phyloP scores from a whole-genome alignment of 768 basidiomycete species.

The Boletus eberwhitei region DNA sequence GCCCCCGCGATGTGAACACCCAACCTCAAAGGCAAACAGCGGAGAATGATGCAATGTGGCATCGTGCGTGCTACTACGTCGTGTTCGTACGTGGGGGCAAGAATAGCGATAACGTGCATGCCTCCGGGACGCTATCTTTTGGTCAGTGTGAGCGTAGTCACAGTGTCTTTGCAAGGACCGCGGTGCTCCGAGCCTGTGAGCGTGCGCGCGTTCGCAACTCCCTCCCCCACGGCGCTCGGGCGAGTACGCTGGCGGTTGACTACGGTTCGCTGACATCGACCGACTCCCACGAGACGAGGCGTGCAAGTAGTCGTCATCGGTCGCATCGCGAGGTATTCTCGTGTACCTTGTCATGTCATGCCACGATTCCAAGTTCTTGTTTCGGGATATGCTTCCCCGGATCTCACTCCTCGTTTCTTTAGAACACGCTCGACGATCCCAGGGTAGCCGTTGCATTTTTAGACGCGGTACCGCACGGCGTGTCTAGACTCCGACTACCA shows the following conservation, averaged over 20 bases:
- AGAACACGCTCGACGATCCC: neutral
- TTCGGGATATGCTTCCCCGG: neutral
- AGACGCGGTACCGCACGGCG: slow-evolving; percentile 17
- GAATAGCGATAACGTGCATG: neutral
- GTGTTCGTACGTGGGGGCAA: neutral
- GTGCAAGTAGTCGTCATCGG: neutral
- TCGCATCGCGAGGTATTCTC: too few relatives aligned
- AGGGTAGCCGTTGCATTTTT: slow-evolving; percentile 2
- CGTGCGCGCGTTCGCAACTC: neutral
- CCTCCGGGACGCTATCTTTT: slow-evolving; percentile 6
- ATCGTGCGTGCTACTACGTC: slow-evolving; percentile 1
- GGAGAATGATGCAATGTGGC: slow-evolving; percentile 20
- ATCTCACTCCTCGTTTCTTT: neutral
- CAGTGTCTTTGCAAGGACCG: slow-evolving; percentile 7
- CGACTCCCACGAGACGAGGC: slow-evolving; percentile 8
- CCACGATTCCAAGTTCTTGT: neutral
- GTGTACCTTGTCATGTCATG: neutral
- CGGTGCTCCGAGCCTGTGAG: slow-evolving; percentile 9
- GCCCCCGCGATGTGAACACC: neutral
- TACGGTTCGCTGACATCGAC: neutral
- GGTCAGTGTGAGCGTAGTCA: neutral
- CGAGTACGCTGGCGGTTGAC: too few relatives aligned
- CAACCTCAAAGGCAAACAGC: slow-evolving; percentile 8
- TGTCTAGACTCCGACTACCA: neutral
- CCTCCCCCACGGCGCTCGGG: neutral